phyloP scores from a whole-genome alignment of 2,329 filamentous ascomycete species.

The Achaetomium macrosporum region DNA sequence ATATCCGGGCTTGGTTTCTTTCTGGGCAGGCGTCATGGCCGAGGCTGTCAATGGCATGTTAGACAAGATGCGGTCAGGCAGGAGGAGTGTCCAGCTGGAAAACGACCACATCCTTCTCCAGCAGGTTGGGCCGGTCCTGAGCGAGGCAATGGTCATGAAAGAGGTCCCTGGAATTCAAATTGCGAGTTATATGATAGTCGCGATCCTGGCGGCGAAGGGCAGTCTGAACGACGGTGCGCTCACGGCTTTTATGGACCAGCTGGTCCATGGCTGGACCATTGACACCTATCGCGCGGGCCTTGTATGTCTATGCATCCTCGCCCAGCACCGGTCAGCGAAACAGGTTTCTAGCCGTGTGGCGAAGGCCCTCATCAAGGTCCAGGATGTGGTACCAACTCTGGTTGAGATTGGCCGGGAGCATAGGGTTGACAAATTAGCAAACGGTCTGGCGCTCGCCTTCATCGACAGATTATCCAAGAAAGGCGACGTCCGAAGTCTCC shows the following conservation, averaged over 20 bases:
- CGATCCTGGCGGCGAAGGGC: constrained; percentile 79
- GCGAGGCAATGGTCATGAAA: constrained; percentile 69
- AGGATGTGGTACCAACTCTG: constrained; percentile 54
- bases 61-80: constrained; percentile 69
- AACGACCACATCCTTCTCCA: constrained; percentile 74
- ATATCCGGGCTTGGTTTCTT: constrained; percentile 72
- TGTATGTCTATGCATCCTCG: constrained; percentile 73
- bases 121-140: constrained; percentile 61
- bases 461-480: constrained; percentile 57
- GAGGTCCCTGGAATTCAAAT: constrained; percentile 74
- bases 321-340: constrained; percentile 68
- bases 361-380: constrained; percentile 60
- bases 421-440: constrained; percentile 63
- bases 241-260: constrained; percentile 84
- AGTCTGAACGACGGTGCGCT: constrained; percentile 72
- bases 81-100: constrained; percentile 68
- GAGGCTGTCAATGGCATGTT: constrained; percentile 81
- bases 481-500: constrained; percentile 50
- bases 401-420: constrained; percentile 58
- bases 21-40: constrained; percentile 85
- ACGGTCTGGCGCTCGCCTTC: constrained; percentile 63
- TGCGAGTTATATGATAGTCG: constrained; percentile 85
- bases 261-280: constrained; percentile 68
- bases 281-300: constrained; percentile 70
- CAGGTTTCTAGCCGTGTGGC: constrained; percentile 65